Conservation (phyloP, 2,329 filamentous ascomycete species). For the Xenoacremonium recifei region DNA sequence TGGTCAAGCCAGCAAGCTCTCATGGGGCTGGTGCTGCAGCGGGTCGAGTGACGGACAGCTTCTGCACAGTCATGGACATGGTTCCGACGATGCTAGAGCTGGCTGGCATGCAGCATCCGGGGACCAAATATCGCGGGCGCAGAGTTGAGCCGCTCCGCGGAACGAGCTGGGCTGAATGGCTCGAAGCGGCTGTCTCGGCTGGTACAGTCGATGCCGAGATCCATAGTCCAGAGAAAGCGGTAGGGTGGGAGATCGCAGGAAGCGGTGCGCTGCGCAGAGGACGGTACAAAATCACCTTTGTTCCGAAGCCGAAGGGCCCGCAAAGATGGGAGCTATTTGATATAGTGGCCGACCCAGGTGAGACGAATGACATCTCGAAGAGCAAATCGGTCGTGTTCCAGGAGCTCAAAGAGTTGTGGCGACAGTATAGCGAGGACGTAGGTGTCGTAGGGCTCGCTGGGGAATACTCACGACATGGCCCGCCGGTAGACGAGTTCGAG, state of each 20-base stretch:
- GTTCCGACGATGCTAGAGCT: slow-evolving; percentile 43
- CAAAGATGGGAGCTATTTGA: slow-evolving; percentile 35
- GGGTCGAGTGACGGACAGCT: slow-evolving; percentile 40
- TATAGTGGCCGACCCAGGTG: slow-evolving; percentile 29
- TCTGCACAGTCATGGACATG: slow-evolving; percentile 49
- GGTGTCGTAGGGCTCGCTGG: slow-evolving; percentile 13
- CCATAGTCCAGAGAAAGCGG: slow-evolving; percentile 33
- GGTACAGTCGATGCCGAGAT: slow-evolving; percentile 28
- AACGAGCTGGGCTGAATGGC: slow-evolving; percentile 8
- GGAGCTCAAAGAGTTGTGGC: slow-evolving; percentile 26
- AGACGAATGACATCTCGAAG: slow-evolving; percentile 28
- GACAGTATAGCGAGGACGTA: slow-evolving; percentile 32
- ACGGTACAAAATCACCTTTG: slow-evolving; percentile 32
- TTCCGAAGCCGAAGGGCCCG: slow-evolving; percentile 26
- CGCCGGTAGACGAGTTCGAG: neutral
- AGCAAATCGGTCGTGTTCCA: slow-evolving; percentile 23
- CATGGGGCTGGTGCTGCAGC: neutral
- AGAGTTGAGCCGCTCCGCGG: slow-evolving; percentile 52
- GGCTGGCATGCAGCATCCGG: slow-evolving; percentile 39
- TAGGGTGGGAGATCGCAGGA: slow-evolving; percentile 35
- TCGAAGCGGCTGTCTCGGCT: neutral
- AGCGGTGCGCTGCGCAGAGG: slow-evolving; percentile 32
- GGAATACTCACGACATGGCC: neutral
- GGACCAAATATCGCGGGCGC: slow-evolving; percentile 35
- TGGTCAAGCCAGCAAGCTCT: slow-evolving; percentile 33